Percentiles rank a stretch among this genome's conserved stretches.
Evolutionary conservation across 306 rosid species (phyloP).

Genomic region (Pyrus communis): DNA sequence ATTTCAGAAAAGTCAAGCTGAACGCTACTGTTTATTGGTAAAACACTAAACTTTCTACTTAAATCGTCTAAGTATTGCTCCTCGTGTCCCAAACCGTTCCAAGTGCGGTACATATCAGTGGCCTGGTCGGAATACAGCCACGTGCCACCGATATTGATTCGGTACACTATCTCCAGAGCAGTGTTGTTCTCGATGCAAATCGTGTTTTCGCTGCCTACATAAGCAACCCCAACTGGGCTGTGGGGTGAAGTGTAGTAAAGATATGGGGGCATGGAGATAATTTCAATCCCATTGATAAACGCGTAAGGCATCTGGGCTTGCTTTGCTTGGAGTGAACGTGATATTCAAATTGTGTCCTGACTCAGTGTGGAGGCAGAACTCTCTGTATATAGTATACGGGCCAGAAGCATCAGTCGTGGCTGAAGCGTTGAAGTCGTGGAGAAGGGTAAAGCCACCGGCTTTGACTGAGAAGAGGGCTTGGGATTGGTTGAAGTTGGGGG

Average conservation of each 20-base stretch:
- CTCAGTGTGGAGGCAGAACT: background rate
- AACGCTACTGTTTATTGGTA: background rate
- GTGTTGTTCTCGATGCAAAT: background rate
- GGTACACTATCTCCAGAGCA: background rate
- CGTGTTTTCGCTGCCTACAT: background rate
- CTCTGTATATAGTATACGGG: background rate
- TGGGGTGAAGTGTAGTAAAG: constrained; percentile 1
- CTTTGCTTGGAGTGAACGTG: constrained; percentile 8
- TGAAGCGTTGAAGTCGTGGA: constrained; percentile 21
- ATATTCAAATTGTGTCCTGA: background rate
- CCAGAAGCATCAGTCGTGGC: background rate
- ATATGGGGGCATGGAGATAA: constrained; percentile 14
- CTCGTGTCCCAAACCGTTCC: background rate
- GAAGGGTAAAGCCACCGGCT: constrained; percentile 34
- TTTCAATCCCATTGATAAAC: constrained; percentile 15
- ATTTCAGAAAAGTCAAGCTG: too few species aligned
- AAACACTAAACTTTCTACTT: background rate
- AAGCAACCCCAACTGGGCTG: too few species aligned
- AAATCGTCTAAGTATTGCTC: background rate
- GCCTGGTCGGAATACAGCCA: fast-evolving
- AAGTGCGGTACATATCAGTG: constrained; percentile 12
- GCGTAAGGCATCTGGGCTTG: constrained; percentile 5
- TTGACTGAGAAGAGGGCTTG: constrained; percentile 47
- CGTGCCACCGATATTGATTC: background rate
- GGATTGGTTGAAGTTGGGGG: background rate